Percentiles rank a stretch among this genome's conserved stretches.
phyloP scores from a whole-genome alignment of 108 stramenopile genomes.

The Skeletonema grethae region DNA sequence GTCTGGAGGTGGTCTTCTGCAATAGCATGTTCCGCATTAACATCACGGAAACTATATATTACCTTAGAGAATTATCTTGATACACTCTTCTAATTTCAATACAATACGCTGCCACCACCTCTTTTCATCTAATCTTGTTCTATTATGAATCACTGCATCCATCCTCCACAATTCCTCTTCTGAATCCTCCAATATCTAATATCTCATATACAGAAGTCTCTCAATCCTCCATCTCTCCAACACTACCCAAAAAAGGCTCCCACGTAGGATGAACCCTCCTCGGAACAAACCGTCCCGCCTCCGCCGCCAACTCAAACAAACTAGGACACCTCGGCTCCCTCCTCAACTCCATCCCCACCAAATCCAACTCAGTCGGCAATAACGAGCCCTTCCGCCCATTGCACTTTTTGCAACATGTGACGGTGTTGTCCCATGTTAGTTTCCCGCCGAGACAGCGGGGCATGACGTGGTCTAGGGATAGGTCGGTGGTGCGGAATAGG shows the following conservation, averaged over 20 bases:
- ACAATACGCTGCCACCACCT: background rate
- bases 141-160: background rate
- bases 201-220: too few relatives aligned
- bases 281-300: constrained; percentile 75
- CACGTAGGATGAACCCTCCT: constrained; percentile 77
- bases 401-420: constrained; percentile 76
- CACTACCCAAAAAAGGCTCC: constrained; percentile 70
- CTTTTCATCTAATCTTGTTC: background rate
- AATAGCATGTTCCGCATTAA: too few relatives aligned
- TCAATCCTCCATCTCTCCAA: constrained; percentile 11
- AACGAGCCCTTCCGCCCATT: constrained; percentile 81
- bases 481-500: constrained; percentile 67
- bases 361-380: constrained; percentile 44
- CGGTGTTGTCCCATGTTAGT: constrained; percentile 82
- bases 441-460: constrained; percentile 74
- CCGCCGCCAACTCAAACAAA: constrained; percentile 57
- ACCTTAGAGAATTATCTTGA: background rate
- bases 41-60: background rate
- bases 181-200: background rate
- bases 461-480: constrained; percentile 81
- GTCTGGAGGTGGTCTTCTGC: too few relatives aligned
- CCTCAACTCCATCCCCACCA: constrained; percentile 70
- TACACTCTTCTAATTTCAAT: background rate
- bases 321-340: constrained; percentile 57
- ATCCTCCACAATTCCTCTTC: too few relatives aligned